phyloP scores from a whole-genome alignment of 176 grass and related monocot genomes.

The Aechmea fasciata region DNA sequence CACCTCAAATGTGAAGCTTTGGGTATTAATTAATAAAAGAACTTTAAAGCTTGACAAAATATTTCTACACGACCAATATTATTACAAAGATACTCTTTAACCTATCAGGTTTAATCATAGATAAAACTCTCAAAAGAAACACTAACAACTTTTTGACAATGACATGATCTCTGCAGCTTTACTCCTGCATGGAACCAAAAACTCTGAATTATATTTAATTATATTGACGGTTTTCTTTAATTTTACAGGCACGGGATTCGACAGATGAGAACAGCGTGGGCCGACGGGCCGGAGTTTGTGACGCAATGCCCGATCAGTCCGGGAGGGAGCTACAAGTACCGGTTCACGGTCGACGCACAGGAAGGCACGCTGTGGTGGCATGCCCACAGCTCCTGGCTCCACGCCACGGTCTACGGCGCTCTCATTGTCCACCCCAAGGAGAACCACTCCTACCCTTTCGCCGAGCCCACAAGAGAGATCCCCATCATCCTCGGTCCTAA shows the following conservation, averaged over 20 bases:
- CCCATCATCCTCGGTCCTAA: constrained; percentile 45
- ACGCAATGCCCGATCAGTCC: constrained; percentile 74
- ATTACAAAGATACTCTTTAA: too few species aligned
- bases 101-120: too few species aligned
- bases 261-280: constrained; percentile 64
- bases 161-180: too few species aligned
- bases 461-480: constrained; percentile 42
- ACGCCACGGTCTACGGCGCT: constrained; percentile 67
- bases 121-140: too few species aligned
- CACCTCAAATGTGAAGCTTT: too few species aligned
- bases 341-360: constrained; percentile 52
- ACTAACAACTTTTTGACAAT: too few species aligned
- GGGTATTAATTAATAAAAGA: too few species aligned
- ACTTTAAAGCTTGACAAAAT: too few species aligned
- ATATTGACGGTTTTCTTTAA: too few species aligned
- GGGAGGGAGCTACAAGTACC: constrained; percentile 65
- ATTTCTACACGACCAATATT: too few species aligned
- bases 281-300: constrained; percentile 17
- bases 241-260: constrained; percentile 51
- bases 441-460: constrained; percentile 46
- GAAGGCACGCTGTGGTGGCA: constrained; percentile 92
- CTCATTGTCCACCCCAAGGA: constrained; percentile 53
- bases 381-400: constrained; percentile 80
- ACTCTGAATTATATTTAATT: too few species aligned
- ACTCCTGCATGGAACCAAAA: too few species aligned